Evolutionary conservation across 129 eudicot species (phyloP).

Genomic region (Helianthus annuus): DNA sequence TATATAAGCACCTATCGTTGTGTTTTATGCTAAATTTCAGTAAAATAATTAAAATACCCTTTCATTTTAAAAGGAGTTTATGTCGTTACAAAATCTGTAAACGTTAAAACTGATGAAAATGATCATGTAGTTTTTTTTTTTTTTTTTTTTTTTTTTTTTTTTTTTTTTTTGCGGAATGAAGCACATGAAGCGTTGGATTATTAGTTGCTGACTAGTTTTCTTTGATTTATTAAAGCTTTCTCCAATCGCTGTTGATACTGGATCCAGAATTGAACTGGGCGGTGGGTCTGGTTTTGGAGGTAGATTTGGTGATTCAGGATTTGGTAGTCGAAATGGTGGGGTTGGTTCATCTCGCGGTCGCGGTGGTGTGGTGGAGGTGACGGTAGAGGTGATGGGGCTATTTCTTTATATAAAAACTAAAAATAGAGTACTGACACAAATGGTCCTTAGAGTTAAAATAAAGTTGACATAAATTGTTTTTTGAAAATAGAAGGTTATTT

Average conservation of each 20-base stretch:
- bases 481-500: too few species aligned
- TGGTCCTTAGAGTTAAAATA: too few species aligned
- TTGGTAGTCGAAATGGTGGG: slow-evolving; percentile 25
- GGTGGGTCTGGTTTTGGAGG: slow-evolving; percentile 49
- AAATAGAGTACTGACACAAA: too few species aligned
- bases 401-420: too few species aligned
- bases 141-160: not conserved
- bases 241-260: slow-evolving; percentile 59
- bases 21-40: too few species aligned
- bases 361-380: not conserved
- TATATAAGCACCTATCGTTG: too few species aligned
- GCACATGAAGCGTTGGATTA: not conserved
- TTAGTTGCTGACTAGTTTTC: slow-evolving; percentile 1
- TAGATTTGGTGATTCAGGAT: slow-evolving; percentile 48
- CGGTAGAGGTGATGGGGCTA: too few species aligned
- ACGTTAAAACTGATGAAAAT: too few species aligned
- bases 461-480: too few species aligned
- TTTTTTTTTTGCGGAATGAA: not conserved
- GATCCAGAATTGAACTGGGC: slow-evolving; percentile 48
- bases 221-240: slow-evolving; percentile 58
- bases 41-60: too few species aligned
- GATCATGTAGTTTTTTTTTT: not conserved
- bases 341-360: not conserved
- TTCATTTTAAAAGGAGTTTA: too few species aligned
- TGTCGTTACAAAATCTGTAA: too few species aligned